Conservation (phyloP, 1,284 basidiomycete genomes). For the Coniferiporia weirii region DNA sequence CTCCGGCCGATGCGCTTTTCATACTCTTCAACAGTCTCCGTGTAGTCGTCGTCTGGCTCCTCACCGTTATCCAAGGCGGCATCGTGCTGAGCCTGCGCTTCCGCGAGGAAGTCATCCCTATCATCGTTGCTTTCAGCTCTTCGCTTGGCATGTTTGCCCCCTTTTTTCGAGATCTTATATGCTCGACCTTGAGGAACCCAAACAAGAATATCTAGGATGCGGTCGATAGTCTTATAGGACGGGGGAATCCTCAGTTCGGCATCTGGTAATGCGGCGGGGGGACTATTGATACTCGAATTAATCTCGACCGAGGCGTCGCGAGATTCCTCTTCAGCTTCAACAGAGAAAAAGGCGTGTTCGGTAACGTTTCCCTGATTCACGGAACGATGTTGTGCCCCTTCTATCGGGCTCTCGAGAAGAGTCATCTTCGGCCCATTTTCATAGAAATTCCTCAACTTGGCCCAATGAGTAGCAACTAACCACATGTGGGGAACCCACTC, state of each 20-base stretch:
- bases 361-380: constrained; percentile 25
- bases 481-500: constrained; percentile 91
- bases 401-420: constrained; percentile 45
- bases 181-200: constrained; percentile 38
- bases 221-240: constrained; percentile 75
- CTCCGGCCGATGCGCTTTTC: constrained; percentile 40
- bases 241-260: constrained; percentile 69
- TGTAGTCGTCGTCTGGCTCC: constrained; percentile 44
- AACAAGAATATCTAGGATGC: constrained; percentile 71
- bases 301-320: constrained; percentile 24
- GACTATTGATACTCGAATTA: constrained; percentile 21
- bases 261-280: constrained; percentile 36
- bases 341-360: constrained; percentile 28
- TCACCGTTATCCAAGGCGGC: constrained; percentile 47
- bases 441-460: constrained; percentile 76
- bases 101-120: constrained; percentile 26
- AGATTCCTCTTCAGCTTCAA: constrained; percentile 33
- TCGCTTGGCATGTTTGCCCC: constrained; percentile 25
- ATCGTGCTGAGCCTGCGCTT: constrained; percentile 27
- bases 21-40: constrained; percentile 58
- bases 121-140: constrained; percentile 29
- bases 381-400: constrained; percentile 16
- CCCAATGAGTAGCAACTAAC: constrained; percentile 58
- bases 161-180: constrained; percentile 24
- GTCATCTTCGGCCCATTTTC: constrained; percentile 62